These are phyloP conservation scores for Salix caprea DNA, from an alignment of 345 rosid species.

Conservation along the genomic window DNA sequence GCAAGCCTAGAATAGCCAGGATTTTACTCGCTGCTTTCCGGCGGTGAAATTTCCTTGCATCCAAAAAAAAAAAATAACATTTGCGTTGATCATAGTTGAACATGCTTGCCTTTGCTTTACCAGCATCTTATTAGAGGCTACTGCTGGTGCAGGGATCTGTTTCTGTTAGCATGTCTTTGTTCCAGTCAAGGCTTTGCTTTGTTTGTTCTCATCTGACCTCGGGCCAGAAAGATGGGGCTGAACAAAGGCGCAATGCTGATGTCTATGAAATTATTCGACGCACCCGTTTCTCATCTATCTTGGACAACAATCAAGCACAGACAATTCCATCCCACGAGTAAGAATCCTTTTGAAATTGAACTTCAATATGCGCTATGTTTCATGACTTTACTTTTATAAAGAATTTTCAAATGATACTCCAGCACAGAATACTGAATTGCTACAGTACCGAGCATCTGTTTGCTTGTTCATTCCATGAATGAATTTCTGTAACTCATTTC, in stretches of 20 bases:
- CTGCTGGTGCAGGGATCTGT: conserved; percentile 81
- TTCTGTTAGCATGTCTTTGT: conserved; percentile 89
- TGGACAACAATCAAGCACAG: conserved; percentile 65
- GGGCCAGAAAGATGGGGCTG: conserved; percentile 92
- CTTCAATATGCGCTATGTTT: conserved; percentile 1
- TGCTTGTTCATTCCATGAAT: not conserved
- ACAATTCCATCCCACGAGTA: conserved; percentile 94
- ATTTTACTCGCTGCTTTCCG: too few relatives aligned
- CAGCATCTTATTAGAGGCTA: conserved; percentile 17
- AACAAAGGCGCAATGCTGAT: conserved; percentile 83
- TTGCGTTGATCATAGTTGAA: not conserved
- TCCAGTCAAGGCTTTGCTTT: conserved; percentile 89
- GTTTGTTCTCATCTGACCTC: conserved; percentile 98
- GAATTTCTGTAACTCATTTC: not conserved
- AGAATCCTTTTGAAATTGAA: conserved; percentile 19
- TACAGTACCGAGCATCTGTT: not conserved
- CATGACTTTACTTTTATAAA: too few relatives aligned
- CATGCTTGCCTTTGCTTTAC: conserved; percentile 1
- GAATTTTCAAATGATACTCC: not conserved
- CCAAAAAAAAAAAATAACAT: too few relatives aligned
- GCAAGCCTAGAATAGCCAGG: too few relatives aligned
- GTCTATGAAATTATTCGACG: conserved; percentile 77
- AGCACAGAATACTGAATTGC: not conserved
- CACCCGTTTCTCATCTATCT: conserved; percentile 67
- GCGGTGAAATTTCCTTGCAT: too few relatives aligned